Conservation (phyloP, 148 eudicot species). For the Dysphania ambrosioides region DNA sequence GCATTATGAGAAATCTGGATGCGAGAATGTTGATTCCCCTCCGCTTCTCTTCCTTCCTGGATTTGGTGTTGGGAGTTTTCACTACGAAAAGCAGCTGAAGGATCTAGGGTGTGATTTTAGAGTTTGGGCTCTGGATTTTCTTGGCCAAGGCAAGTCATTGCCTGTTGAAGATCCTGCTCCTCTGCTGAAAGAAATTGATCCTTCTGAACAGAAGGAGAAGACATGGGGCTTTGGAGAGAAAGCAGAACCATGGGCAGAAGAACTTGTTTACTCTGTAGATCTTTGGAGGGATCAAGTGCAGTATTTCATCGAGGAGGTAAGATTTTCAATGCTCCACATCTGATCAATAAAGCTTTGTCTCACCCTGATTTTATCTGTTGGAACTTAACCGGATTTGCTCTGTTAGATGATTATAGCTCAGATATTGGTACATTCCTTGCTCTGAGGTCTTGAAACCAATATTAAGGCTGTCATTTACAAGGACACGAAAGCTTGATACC, state of each 20-base stretch:
- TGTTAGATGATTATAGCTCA: neutral
- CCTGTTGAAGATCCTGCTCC: conserved; percentile 86
- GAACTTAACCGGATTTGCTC: neutral
- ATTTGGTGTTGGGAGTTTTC: conserved; percentile 96
- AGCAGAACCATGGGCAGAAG: conserved; percentile 83
- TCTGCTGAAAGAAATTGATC: conserved; percentile 25
- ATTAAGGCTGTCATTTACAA: neutral
- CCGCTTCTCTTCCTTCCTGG: conserved; percentile 87
- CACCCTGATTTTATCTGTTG: neutral
- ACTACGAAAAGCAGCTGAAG: conserved; percentile 82
- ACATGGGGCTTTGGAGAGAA: conserved; percentile 86
- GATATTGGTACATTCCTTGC: neutral
- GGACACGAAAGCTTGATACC: neutral
- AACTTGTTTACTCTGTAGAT: conserved; percentile 88
- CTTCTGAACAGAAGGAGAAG: conserved; percentile 26
- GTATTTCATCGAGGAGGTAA: conserved; percentile 79
- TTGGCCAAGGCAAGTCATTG: conserved; percentile 89
- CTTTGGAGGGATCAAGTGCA: conserved; percentile 89
- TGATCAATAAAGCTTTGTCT: neutral
- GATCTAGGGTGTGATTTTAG: conserved; percentile 85
- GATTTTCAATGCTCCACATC: neutral
- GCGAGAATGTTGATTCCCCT: conserved; percentile 59
- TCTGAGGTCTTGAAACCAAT: neutral
- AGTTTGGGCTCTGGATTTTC: conserved; percentile 90
- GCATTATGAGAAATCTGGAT: conserved; percentile 72